Conservation (phyloP, 495 filamentous ascomycete species). For the Rusavskia elegans region DNA sequence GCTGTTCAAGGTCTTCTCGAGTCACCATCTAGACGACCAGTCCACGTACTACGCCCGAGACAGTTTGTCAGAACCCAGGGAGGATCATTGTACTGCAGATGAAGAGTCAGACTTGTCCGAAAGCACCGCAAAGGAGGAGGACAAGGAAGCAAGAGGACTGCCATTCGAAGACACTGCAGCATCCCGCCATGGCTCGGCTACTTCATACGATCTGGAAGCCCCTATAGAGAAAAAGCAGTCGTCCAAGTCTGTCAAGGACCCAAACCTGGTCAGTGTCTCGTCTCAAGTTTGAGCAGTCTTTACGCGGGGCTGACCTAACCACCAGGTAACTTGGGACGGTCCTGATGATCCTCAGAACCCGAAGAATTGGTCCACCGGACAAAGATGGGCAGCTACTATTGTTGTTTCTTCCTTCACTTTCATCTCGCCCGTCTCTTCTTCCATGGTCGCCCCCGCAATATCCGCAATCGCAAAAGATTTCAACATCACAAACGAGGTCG, state of each 20-base stretch:
- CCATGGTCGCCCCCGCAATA: slow-evolving; percentile 59
- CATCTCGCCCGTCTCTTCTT: slow-evolving; percentile 54
- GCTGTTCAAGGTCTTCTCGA: too few relatives aligned
- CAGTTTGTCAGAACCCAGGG: too few relatives aligned
- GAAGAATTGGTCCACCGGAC: slow-evolving; percentile 36
- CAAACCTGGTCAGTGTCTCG: slow-evolving; percentile 15
- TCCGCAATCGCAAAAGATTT: slow-evolving; percentile 40
- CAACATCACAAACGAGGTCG: slow-evolving; percentile 36
- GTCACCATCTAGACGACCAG: too few relatives aligned
- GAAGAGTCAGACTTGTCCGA: slow-evolving; percentile 13
- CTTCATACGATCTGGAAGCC: not conserved
- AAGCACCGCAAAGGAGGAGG: slow-evolving; percentile 15
- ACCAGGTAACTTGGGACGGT: slow-evolving; percentile 37
- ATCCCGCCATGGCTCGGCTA: not conserved
- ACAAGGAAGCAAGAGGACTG: slow-evolving; percentile 13
- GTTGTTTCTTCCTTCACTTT: slow-evolving; percentile 49
- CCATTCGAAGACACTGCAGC: not conserved
- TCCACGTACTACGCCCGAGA: too few relatives aligned
- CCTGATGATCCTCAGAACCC: slow-evolving; percentile 43
- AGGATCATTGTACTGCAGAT: slow-evolving; percentile 1
- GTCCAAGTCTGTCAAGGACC: slow-evolving; percentile 16
- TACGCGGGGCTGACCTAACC: not conserved
- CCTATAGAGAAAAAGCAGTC: slow-evolving; percentile 16
- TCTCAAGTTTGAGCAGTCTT: not conserved
- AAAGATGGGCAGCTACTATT: slow-evolving; percentile 48